Conservation (phyloP, 108 stramenopile genomes). For the Fragilaria crotonensis region DNA sequence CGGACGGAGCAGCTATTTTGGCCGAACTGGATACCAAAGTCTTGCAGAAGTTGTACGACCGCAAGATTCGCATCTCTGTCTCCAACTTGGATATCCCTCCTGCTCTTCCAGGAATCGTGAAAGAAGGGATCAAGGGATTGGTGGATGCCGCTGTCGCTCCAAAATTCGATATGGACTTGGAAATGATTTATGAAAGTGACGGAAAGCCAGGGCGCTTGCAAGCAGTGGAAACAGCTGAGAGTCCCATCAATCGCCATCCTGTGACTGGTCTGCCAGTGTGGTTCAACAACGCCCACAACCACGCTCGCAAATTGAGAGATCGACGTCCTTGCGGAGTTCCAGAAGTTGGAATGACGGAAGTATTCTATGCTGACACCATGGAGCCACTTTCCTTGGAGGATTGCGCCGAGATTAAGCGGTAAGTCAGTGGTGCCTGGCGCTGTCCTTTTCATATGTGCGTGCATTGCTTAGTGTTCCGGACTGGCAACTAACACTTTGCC, state of each 20-base stretch:
- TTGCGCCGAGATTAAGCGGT: conserved; percentile 77
- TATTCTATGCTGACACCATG: conserved; percentile 88
- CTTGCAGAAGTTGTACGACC: conserved; percentile 68
- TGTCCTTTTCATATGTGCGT: no score
- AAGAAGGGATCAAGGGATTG: conserved; percentile 64
- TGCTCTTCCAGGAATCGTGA: conserved; percentile 44
- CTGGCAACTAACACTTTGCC: no score
- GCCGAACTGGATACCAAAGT: conserved; percentile 70
- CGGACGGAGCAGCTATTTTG: conserved; percentile 83
- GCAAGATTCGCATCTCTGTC: conserved; percentile 76
- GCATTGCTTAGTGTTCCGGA: no score
- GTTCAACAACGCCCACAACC: conserved; percentile 91
- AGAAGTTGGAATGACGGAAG: conserved; percentile 92
- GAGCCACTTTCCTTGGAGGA: conserved; percentile 74
- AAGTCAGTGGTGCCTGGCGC: conserved; percentile 8
- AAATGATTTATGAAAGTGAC: conserved; percentile 85
- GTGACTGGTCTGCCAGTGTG: conserved; percentile 83
- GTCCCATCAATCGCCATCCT: conserved; percentile 86
- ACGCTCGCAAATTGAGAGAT: conserved; percentile 80
- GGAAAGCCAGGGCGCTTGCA: conserved; percentile 81
- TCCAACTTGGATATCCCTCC: conserved; percentile 79
- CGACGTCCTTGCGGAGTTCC: conserved; percentile 84
- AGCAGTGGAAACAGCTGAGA: conserved; percentile 78
- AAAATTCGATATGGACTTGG: conserved; percentile 92
- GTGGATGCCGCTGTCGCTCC: conserved; percentile 81